phyloP scores from a whole-genome alignment of 2,329 filamentous ascomycete genomes.

The Neofusicoccum umdonicola region DNA sequence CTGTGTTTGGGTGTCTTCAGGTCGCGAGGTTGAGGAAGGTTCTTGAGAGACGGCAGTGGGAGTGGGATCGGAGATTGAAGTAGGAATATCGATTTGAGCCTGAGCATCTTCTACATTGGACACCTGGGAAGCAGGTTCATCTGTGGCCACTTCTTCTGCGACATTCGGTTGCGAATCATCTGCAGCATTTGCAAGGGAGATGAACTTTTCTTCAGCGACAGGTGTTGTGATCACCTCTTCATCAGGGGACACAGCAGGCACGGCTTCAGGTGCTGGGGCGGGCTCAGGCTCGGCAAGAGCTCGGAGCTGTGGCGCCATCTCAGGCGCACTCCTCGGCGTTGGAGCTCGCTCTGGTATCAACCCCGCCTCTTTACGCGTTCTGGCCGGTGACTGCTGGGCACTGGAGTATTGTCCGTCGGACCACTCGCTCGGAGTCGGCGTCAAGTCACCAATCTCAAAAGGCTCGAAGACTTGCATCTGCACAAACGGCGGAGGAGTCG shows the following conservation, averaged over 20 bases:
- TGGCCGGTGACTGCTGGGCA: background rate
- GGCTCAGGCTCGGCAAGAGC: background rate
- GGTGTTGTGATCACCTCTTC: background rate
- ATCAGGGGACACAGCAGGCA: background rate
- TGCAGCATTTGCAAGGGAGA: background rate
- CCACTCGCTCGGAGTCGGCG: conserved; percentile 5
- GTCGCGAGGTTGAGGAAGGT: background rate
- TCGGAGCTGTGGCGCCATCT: background rate
- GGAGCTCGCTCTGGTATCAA: background rate
- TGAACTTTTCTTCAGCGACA: background rate
- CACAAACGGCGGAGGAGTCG: conserved; percentile 1
- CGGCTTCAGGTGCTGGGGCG: background rate
- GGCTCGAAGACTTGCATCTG: conserved; percentile 16
- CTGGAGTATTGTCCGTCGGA: conserved; percentile 9
- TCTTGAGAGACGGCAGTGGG: background rate
- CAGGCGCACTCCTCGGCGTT: background rate
- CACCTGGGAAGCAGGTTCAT: background rate
- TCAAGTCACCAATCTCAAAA: conserved; percentile 15
- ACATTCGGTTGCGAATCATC: background rate
- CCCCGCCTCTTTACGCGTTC: background rate
- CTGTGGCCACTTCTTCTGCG: background rate
- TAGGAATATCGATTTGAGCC: background rate
- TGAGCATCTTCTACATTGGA: conserved; percentile 8
- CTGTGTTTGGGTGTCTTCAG: background rate
- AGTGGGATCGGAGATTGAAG: background rate